Evolutionary conservation across 2,329 filamentous ascomycete species (phyloP).

Genomic region (Corinectria fuckeliana): DNA sequence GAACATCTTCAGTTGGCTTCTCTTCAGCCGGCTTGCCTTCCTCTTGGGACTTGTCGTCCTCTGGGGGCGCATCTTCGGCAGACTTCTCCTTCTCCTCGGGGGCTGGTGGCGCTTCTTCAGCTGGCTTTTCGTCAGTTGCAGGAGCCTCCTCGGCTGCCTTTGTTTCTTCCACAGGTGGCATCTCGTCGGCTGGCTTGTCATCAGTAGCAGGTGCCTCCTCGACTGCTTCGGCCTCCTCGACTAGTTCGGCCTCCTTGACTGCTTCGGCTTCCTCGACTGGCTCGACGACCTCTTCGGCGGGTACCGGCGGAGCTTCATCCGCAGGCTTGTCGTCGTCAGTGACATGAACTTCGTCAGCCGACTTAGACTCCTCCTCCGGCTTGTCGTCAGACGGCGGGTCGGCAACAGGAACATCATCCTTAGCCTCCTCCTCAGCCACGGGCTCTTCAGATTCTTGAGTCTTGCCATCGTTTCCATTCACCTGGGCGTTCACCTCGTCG

Average conservation of each 20-base stretch:
- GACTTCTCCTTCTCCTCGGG: conserved; percentile 14
- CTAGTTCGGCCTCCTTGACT: too few relatives aligned
- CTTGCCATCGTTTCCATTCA: conserved; percentile 11
- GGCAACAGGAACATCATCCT: conserved; percentile 7
- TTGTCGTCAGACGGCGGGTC: not conserved
- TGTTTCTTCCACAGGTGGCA: conserved; percentile 5
- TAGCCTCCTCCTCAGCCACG: not conserved
- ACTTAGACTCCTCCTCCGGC: not conserved
- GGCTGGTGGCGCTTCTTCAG: conserved; percentile 13
- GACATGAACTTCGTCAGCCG: not conserved
- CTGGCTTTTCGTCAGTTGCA: not conserved
- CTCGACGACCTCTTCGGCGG: not conserved
- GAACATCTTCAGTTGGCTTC: conserved; percentile 6
- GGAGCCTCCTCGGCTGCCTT: conserved; percentile 6
- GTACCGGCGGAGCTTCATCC: not conserved
- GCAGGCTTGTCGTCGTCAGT: not conserved
- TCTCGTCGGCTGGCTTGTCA: conserved; percentile 22
- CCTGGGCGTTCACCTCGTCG: conserved; percentile 16
- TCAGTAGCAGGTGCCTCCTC: conserved; percentile 7
- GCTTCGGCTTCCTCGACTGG: not conserved
- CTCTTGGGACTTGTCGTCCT: conserved; percentile 10
- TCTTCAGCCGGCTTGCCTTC: conserved; percentile 31
- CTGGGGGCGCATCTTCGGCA: conserved; percentile 12
- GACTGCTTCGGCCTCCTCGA: not conserved
- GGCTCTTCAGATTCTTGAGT: not conserved